These are phyloP conservation scores for Chondrostereum purpureum DNA, from an alignment of 1,284 basidiomycete species.

Conservation along the genomic window DNA sequence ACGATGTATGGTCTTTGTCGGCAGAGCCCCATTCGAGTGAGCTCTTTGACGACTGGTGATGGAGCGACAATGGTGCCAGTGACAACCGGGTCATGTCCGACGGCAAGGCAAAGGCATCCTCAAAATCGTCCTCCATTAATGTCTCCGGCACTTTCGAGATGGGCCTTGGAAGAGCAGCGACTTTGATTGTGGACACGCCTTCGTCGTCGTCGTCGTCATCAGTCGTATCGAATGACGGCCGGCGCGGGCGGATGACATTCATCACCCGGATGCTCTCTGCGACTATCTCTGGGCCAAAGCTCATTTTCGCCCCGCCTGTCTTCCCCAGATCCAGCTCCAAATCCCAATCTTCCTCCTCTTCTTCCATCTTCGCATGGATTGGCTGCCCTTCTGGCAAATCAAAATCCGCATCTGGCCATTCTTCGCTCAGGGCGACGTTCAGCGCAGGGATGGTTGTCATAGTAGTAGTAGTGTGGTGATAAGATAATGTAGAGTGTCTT, in stretches of 20 bases:
- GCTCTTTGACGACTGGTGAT: constrained; percentile 68
- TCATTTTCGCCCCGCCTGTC: constrained; percentile 44
- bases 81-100: constrained; percentile 71
- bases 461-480: constrained; percentile 7
- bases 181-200: constrained; percentile 75
- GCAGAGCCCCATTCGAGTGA: constrained; percentile 67
- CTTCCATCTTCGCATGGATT: constrained; percentile 56
- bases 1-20: constrained; percentile 72
- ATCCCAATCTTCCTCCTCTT: constrained; percentile 73
- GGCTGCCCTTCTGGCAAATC: constrained; percentile 69
- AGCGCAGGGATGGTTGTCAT: constrained; percentile 61
- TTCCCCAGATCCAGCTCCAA: constrained; percentile 61
- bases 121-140: constrained; percentile 62
- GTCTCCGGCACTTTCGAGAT: constrained; percentile 25
- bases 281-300: constrained; percentile 26
- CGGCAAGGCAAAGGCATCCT: constrained; percentile 71
- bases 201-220: constrained; percentile 73
- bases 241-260: constrained; percentile 58
- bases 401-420: constrained; percentile 81
- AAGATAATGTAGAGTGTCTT: no score
- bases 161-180: constrained; percentile 43
- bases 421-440: constrained; percentile 51
- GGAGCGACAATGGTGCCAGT: constrained; percentile 63
- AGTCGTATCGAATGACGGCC: constrained; percentile 36
- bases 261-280: constrained; percentile 38